These are phyloP conservation scores for Fusarium euwallaceae DNA, from an alignment of 2,329 filamentous ascomycete species.

Conservation along the genomic window DNA sequence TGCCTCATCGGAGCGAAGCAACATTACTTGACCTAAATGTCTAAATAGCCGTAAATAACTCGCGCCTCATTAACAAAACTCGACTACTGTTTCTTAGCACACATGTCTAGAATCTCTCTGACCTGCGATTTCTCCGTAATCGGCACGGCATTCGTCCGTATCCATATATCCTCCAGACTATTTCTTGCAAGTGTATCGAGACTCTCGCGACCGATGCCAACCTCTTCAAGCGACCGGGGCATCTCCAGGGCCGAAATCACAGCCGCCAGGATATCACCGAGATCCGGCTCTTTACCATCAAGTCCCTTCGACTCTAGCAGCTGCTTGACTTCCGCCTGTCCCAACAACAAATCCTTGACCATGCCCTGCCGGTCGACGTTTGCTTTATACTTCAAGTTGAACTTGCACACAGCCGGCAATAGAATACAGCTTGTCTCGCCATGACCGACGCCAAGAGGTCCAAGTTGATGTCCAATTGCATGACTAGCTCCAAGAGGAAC, in stretches of 20 bases:
- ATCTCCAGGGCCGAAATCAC: slow-evolving; percentile 65
- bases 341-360: slow-evolving; percentile 18
- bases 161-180: slow-evolving; percentile 64
- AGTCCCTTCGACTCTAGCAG: background rate
- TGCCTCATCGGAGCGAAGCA: background rate
- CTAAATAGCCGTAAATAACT: background rate
- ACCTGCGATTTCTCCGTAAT: slow-evolving; percentile 62
- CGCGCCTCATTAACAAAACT: background rate
- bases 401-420: slow-evolving; percentile 67
- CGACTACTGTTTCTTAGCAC: background rate
- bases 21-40: background rate
- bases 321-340: slow-evolving; percentile 22
- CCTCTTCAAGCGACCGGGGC: slow-evolving; percentile 65
- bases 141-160: slow-evolving; percentile 63
- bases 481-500: slow-evolving; percentile 63
- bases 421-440: slow-evolving; percentile 64
- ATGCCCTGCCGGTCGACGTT: slow-evolving; percentile 49
- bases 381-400: slow-evolving; percentile 55
- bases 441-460: slow-evolving; percentile 69
- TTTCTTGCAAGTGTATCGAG: slow-evolving; percentile 62
- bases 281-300: slow-evolving; percentile 49
- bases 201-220: slow-evolving; percentile 62
- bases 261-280: slow-evolving; percentile 65
- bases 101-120: slow-evolving; percentile 63
- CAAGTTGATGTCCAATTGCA: slow-evolving; percentile 66